Evolutionary conservation across 352 stramenopile species (phyloP).

Genomic region (Globisporangium solare): DNA sequence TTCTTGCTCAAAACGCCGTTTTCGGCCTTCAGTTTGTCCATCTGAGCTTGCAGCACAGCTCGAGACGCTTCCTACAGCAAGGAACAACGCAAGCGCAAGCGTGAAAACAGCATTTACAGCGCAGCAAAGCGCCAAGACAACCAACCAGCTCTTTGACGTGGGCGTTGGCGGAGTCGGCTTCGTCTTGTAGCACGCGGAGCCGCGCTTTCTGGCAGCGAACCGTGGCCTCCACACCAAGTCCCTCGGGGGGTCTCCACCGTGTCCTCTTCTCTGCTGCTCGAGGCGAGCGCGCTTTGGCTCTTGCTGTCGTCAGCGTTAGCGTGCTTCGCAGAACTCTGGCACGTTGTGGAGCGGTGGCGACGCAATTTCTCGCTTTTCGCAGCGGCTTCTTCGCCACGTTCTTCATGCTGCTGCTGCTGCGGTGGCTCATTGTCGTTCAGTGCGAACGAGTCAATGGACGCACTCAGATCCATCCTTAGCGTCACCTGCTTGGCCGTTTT

Average conservation of each 20-base stretch:
- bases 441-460: conserved; percentile 46
- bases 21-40: conserved; percentile 48
- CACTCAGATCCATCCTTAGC: conserved; percentile 43
- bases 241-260: conserved; percentile 19
- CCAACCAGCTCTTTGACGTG: conserved; percentile 43
- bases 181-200: conserved; percentile 66
- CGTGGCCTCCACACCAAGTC: conserved; percentile 52
- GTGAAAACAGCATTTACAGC: neutral
- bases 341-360: conserved; percentile 3
- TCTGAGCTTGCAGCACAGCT: conserved; percentile 24
- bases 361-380: neutral
- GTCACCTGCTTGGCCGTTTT: conserved; percentile 11
- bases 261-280: neutral
- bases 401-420: conserved; percentile 5
- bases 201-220: conserved; percentile 73
- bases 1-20: conserved; percentile 51
- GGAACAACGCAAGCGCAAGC: conserved; percentile 1
- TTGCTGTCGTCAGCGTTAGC: neutral
- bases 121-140: neutral
- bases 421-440: conserved; percentile 2
- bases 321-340: conserved; percentile 1
- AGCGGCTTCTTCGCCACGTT: neutral
- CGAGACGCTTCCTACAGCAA: conserved; percentile 33
- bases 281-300: neutral
- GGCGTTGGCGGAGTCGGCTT: conserved; percentile 35